A percentile compares a stretch with the other conserved stretches of the same genome.
These are phyloP conservation scores for Arthroderma sp. DNA, from an alignment of 2,329 filamentous ascomycete species.

Conservation along the genomic window DNA sequence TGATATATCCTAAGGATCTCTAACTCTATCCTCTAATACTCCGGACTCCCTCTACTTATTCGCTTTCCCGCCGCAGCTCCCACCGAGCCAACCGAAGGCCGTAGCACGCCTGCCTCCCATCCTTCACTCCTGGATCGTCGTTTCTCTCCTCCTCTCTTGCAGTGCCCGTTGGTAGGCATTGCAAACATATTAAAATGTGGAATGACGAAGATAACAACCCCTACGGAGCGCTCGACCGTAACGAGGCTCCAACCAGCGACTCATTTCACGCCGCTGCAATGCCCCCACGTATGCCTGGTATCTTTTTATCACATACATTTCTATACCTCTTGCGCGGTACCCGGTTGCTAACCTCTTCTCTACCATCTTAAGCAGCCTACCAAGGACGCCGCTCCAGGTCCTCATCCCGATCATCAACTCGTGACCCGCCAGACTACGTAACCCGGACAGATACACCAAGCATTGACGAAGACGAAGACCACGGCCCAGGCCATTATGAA, in stretches of 20 bases:
- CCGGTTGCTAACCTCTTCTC: constrained; percentile 1
- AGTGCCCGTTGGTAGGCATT: neutral
- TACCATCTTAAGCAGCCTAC: constrained; percentile 22
- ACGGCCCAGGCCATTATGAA: constrained; percentile 17
- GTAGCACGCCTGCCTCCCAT: too few species aligned
- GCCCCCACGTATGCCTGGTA: constrained; percentile 30
- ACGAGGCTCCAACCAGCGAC: constrained; percentile 62
- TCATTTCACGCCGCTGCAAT: constrained; percentile 46
- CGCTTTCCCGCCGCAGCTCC: neutral
- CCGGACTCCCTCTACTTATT: neutral
- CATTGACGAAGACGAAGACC: constrained; percentile 16
- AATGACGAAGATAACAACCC: constrained; percentile 99
- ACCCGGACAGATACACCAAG: constrained; percentile 41
- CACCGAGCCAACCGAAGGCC: too few species aligned
- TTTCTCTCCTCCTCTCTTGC: neutral
- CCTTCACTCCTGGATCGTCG: neutral
- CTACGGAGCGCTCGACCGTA: constrained; percentile 84
- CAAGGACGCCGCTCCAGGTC: constrained; percentile 54
- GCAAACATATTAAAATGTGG: constrained; percentile 53
- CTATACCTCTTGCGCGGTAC: neutral
- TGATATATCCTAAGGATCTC: neutral
- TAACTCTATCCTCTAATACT: neutral
- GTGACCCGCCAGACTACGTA: constrained; percentile 48
- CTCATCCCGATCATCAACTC: constrained; percentile 58
- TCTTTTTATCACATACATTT: neutral